Base-by-base conservation (phyloP, 2,329 filamentous ascomycete genomes). In the Knoxdaviesia capensis region DNA sequence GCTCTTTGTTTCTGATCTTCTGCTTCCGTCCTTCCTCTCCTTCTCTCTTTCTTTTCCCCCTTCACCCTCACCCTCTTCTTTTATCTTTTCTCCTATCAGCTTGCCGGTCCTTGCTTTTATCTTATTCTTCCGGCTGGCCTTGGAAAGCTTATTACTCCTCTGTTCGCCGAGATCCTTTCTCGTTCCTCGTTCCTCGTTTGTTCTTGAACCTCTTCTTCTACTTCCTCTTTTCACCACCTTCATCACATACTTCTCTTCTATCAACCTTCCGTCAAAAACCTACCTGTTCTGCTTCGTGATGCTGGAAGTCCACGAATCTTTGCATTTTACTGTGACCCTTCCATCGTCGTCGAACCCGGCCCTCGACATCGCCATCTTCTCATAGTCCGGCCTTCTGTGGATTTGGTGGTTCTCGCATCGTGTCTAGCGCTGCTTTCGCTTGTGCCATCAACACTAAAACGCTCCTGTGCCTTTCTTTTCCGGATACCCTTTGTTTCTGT, bases 91-190 rank as follows among this genome's bases (percentile, higher is more conserved):
- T 20, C 31, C 36, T 30, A 31, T 33, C 11, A 11, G 33, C 32
- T 10, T 32, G 32, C 39, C 30, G 6, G 10, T 32, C 30, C 28
- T 32, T 31, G 7, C 29, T 37, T 20, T 34, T 10, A 9, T 20
- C 30, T 39, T n/a, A 11, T 32, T 40, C 38, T 33, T 39, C n/a
- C 38, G 33, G 41, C 32, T 43, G 37, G 20, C 37, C 41, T 43
- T 40, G 38, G 38, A 40, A n/a, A 40, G 31, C 28, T 43, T 9
- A 31, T 20, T 20, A 20, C 20, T 20, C 20, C 20, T 20, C 20
- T 20, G 20, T 20, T 20, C 38, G 29, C 42, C 32, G 37, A 36
- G 11, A 20, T 20, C 9, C n/a, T n/a, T 36, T 29, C 38, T 29
- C 38, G 34, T 37, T 40, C 34, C 37, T 38, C 32, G 20, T 20